phyloP scores from a whole-genome alignment of 306 rosid genomes.

The Pueraria montana region DNA sequence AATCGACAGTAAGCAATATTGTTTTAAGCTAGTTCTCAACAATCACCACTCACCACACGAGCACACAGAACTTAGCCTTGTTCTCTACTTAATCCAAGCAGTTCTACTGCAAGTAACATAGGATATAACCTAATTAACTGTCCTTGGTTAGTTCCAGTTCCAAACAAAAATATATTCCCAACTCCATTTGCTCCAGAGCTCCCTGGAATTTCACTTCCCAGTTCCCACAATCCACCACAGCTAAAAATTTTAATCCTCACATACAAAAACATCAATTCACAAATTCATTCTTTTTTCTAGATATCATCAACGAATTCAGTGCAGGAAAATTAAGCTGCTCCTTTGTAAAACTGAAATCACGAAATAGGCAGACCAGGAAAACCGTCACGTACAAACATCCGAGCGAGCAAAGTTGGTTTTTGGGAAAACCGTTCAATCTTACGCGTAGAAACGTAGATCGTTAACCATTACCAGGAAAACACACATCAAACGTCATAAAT shows the following conservation, averaged over 20 bases:
- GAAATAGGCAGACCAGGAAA: neutral
- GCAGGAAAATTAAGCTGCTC: neutral
- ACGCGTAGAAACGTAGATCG: neutral
- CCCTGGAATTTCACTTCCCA: neutral
- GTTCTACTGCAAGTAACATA: neutral
- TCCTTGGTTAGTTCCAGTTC: too few species aligned
- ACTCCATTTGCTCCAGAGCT: neutral
- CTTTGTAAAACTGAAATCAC: neutral
- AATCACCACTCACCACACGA: neutral
- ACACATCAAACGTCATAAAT: neutral
- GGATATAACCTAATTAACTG: neutral
- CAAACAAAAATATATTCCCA: neutral
- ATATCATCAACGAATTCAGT: neutral
- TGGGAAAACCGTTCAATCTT: neutral
- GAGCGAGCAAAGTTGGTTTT: neutral
- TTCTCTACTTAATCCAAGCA: neutral
- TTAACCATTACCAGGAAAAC: neutral
- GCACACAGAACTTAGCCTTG: neutral
- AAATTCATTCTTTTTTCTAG: neutral
- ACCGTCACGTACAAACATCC: neutral
- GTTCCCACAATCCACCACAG: neutral
- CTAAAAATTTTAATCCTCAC: neutral
- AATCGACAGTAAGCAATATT: neutral
- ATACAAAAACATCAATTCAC: neutral
- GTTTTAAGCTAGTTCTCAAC: conserved; percentile 1